Base-by-base conservation (phyloP, 2,329 filamentous ascomycete species). In the Bipolaris oryzae region DNA sequence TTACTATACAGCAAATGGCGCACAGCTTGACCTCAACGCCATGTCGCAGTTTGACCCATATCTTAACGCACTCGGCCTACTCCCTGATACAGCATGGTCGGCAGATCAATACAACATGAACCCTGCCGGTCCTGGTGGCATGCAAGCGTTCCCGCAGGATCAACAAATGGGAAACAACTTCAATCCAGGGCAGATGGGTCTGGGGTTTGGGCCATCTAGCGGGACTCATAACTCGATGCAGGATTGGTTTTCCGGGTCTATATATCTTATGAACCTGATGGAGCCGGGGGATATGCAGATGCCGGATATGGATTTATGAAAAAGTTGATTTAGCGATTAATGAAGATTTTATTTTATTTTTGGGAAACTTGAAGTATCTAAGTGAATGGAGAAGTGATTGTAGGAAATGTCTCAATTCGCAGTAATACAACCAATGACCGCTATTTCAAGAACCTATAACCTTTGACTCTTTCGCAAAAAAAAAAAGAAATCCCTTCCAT, bases 231-330 rank as follows among this genome's bases (percentile, higher is more conserved):
- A 86, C 31, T 51, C 65, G 43, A 73, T 89, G 57, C 84, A 84
- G 2, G 86, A 87, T 59, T 89, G 87, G 87, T 89, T 88, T 63
- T 85, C 84, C 3, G 85, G 86, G 1, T 89, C 85, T 57, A 80
- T 83, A 52, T 86, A 88, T 64, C 84, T 89, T 77, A 82, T 89
- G 78, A 85, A 85, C 0, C 67, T 89, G 54, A 71, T 89, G 68
- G 87, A 89, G 38, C 67, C 58, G 1, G 62, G 64, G 16, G 84
- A 89, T 60, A 55, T 70, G 46, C 67, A 69, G 25, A 75, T 75
- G 70, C 67, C 70, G 3, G 69, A 74, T 55, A 34, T 72, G 34
- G 50, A 61, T 35, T 28, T 62, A 31, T 63, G 16, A 53, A 13
- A 42, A 42, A 20, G n/a, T 11, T 44, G n/a, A n/a, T 42, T n/a